These are phyloP conservation scores for Hordeum vulgare DNA, from an alignment of 176 grass and related monocot species.

Conservation along the genomic window MorexV3_pseudomolecules_assembly NC_058524.1:34339460-34339959, in stretches of 20 bases:
- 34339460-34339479: not conserved
- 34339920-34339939: not conserved
- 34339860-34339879: not conserved
- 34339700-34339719: not conserved
- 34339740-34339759: not conserved
- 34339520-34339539: not conserved
- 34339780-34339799: not conserved
- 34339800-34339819: not conserved
- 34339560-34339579: not conserved
- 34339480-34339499: not conserved
- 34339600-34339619: not conserved
- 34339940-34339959: not conserved
- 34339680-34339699: not conserved
- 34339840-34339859: not conserved
- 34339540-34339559: not conserved
- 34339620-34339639: not conserved
- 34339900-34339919: constrained; percentile 4
- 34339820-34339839: not conserved
- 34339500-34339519: not conserved
- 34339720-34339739: not conserved
- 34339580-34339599: not conserved
- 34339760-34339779: not conserved
- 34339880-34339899: not conserved
- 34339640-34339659: not conserved
- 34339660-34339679: not conserved